Evolutionary conservation across 805 yeast species (phyloP).

Genomic region (Metschnikowia amazonensis): DNA sequence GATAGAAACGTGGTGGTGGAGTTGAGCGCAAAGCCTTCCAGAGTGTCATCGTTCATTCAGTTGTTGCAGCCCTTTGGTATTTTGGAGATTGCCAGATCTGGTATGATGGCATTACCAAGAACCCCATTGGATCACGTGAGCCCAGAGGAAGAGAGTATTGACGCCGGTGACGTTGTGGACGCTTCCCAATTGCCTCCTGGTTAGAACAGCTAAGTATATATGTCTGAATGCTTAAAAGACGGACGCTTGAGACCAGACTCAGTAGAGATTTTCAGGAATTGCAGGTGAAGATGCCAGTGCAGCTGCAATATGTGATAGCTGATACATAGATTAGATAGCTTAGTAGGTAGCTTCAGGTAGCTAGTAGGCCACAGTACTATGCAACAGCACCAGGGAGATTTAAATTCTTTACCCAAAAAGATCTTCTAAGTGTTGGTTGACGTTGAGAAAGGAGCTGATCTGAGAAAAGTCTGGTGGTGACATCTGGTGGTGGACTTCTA

Average conservation of each 20-base stretch:
- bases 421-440: too few species aligned
- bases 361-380: too few species aligned
- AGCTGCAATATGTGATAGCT: too few species aligned
- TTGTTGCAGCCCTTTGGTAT: constrained; percentile 94
- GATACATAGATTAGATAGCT: too few species aligned
- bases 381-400: too few species aligned
- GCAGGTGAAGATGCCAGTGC: too few species aligned
- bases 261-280: too few species aligned
- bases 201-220: constrained; percentile 27
- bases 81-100: constrained; percentile 92
- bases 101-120: constrained; percentile 98
- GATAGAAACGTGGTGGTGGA: constrained; percentile 94
- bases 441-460: too few species aligned
- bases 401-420: too few species aligned
- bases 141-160: constrained; percentile 49
- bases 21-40: constrained; percentile 87
- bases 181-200: constrained; percentile 94
- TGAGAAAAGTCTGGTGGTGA: too few species aligned
- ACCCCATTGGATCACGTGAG: constrained; percentile 68
- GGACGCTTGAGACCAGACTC: too few species aligned
- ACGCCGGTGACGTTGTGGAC: constrained; percentile 73
- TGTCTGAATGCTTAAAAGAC: too few species aligned
- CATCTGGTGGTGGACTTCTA: background rate
- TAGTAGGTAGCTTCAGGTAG: background rate
- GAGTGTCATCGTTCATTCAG: constrained; percentile 81